Percentiles rank a stretch among this genome's conserved stretches.
Conservation (phyloP, 2,329 filamentous ascomycete genomes). For the Helotiales sp. region DNA sequence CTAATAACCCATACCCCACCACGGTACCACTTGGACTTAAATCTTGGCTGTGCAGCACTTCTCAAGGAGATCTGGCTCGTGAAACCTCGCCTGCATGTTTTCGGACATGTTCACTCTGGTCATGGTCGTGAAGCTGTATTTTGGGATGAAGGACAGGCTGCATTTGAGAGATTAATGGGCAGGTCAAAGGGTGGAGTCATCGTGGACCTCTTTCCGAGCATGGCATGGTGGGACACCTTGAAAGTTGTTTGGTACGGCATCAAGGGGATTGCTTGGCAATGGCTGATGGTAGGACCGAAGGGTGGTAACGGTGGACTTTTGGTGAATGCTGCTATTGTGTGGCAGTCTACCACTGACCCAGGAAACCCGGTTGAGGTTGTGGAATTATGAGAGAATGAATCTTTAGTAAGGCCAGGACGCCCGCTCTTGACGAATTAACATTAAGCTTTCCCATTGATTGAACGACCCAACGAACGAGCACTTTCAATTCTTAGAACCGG, state of each 20-base stretch:
- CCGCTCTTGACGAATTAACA: too few relatives aligned
- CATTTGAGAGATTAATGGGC: conserved; percentile 35
- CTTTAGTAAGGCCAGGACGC: too few relatives aligned
- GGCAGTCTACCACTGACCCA: conserved; percentile 46
- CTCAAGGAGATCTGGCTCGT: conserved; percentile 59
- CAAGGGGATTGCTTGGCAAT: conserved; percentile 56
- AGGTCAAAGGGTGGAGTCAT: conserved; percentile 37
- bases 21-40: conserved; percentile 50
- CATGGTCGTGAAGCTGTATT: conserved; percentile 58
- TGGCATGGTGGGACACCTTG: conserved; percentile 50
- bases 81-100: conserved; percentile 61
- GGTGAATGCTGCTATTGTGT: conserved; percentile 61
- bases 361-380: conserved; percentile 41
- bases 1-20: conserved; percentile 67
- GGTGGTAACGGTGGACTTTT: conserved; percentile 49
- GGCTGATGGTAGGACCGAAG: conserved; percentile 53
- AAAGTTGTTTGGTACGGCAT: conserved; percentile 53
- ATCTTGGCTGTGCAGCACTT: conserved; percentile 58
- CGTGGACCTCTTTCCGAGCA: conserved; percentile 29
- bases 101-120: conserved; percentile 66
- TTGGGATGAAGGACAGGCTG: conserved; percentile 59
- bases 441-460: too few relatives aligned
- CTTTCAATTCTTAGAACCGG: not conserved
- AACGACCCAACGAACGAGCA: not conserved
- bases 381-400: conserved; percentile 26